Conservation (phyloP, 352 stramenopile species). For the Hyphochytrium catenoides region DNA sequence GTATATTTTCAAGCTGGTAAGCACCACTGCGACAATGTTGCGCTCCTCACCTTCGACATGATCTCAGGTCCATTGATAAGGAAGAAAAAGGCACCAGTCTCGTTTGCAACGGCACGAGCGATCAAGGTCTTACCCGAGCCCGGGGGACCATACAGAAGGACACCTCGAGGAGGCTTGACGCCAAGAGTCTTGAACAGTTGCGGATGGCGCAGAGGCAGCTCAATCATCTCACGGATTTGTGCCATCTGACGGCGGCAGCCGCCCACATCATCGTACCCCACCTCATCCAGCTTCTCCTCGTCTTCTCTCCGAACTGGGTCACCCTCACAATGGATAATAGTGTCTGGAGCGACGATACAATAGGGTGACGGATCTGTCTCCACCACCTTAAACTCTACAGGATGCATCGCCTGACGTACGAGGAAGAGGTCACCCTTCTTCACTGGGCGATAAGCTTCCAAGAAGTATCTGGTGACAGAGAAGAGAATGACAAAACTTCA, state of each 20-base stretch:
- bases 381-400: conserved; percentile 99
- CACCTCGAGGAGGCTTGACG: conserved; percentile 93
- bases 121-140: conserved; percentile 98
- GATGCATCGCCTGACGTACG: conserved; percentile 94
- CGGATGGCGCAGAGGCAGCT: conserved; percentile 90
- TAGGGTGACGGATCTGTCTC: conserved; percentile 92
- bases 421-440: conserved; percentile 98
- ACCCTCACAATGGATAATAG: conserved; percentile 97
- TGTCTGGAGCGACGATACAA: conserved; percentile 96
- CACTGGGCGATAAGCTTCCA: conserved; percentile 95
- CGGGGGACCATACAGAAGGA: conserved; percentile 96
- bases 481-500: no score
- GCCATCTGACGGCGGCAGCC: conserved; percentile 95
- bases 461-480: no score
- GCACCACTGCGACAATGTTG: no score
- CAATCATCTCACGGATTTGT: conserved; percentile 99
- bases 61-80: conserved; percentile 99
- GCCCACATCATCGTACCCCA: conserved; percentile 98
- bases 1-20: no score
- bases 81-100: conserved; percentile 99
- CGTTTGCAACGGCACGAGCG: conserved; percentile 91
- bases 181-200: conserved; percentile 96
- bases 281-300: conserved; percentile 95
- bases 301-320: conserved; percentile 95
- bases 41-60: conserved; percentile 97